A percentile compares a stretch with the other conserved stretches of the same genome.
These are phyloP conservation scores for Pseudogymnoascus sp. DNA, from an alignment of 2,329 filamentous ascomycete species.

Conservation along the genomic window DNA sequence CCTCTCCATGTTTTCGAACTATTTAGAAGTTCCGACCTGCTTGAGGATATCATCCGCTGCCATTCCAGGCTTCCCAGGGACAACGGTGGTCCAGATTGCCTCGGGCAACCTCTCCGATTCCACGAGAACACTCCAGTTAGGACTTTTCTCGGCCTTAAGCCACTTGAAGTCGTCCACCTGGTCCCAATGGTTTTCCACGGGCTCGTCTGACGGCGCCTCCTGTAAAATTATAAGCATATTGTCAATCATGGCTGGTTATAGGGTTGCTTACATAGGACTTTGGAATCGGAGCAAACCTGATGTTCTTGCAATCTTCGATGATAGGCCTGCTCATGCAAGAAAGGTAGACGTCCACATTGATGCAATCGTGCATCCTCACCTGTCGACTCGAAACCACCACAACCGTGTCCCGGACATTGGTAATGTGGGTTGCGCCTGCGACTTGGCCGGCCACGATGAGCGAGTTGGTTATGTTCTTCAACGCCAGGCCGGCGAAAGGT, in stretches of 20 bases:
- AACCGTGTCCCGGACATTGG: conserved; percentile 62
- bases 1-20: neutral
- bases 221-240: conserved; percentile 8
- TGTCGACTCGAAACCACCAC: conserved; percentile 76
- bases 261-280: conserved; percentile 53
- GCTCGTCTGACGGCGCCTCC: conserved; percentile 22
- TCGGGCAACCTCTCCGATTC: conserved; percentile 51
- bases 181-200: conserved; percentile 65
- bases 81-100: conserved; percentile 60
- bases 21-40: conserved; percentile 36
- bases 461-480: conserved; percentile 63
- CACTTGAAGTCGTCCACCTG: conserved; percentile 97
- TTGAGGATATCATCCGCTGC: conserved; percentile 59
- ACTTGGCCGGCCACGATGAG: conserved; percentile 74
- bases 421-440: conserved; percentile 75
- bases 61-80: conserved; percentile 55
- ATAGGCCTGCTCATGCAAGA: conserved; percentile 78
- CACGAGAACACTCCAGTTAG: conserved; percentile 73
- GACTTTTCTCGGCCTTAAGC: conserved; percentile 78
- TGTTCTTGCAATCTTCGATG: conserved; percentile 75
- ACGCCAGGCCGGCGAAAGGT: conserved; percentile 61
- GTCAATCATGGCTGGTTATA: neutral
- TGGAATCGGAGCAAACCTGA: conserved; percentile 75
- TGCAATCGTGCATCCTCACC: conserved; percentile 85
- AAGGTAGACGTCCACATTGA: conserved; percentile 75